Evolutionary conservation across 2,329 filamentous ascomycete species (phyloP), one percentile per base, ranked within the genome.

Genomic region (Iodosphaeria phyllophila): DNA sequence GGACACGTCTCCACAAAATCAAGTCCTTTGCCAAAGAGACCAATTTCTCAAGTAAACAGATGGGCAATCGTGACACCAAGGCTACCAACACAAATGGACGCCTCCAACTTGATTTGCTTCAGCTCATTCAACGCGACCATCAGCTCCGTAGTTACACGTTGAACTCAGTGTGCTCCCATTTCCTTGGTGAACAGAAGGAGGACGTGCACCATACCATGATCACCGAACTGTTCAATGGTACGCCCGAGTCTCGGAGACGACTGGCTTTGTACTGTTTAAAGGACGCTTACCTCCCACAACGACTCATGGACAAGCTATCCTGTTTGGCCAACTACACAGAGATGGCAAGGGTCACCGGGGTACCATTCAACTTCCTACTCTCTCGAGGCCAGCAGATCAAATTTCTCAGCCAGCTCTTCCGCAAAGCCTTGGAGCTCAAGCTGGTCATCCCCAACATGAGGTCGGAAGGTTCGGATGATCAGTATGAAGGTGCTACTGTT

Each of bases 191-290:
- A 46, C 89, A 98, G 46, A 98, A 98, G 45, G 89, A 98, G 51
- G 89, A 98, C 50, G 89, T 98, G 3, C 89, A 98, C 43, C 74
- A 98, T 51, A 93, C 84, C 3, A 98, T 98, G 83, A 98, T 98
- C 40, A 98, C 91, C 0, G 91, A 95, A 43, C 56, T 98, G 3
- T 93, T 84, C 60, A 95, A 98, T 44, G 89, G 89, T 32, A 93
- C 89, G 0, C 74, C 84, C 0, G 89, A 98, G 44, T 92, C 86
- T 4, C 61, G 89, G 35, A 71, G 91, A 39, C 74, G 89, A 51
- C 55, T 98, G 24, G 89, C 89, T 1, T 68, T 98, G 1, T 98
- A 98, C 56, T 98, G 89, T 52, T 52, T 98, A 35, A 98, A 98
- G 51, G 91, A 98, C 54, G 89, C 89, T 0, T 98, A 92, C 41